Conservation (phyloP, 352 stramenopile genomes). For the Globisporangium spinosum region DNA sequence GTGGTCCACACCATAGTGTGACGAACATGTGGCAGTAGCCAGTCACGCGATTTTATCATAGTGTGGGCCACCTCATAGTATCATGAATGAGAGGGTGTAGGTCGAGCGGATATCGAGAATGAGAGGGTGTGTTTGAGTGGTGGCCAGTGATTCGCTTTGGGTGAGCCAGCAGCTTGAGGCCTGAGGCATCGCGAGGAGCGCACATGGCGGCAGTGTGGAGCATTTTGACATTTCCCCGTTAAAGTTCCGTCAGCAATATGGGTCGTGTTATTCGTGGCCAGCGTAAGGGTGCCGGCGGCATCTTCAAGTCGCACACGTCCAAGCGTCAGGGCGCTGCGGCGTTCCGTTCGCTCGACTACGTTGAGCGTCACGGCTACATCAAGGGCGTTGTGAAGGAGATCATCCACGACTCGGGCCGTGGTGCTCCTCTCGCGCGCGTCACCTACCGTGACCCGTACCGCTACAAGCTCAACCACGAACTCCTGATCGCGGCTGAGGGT, state of each 20-base stretch:
- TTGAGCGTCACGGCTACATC: conserved; percentile 96
- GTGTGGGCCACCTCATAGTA: neutral
- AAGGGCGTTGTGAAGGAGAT: conserved; percentile 99
- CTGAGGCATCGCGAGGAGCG: conserved; percentile 20
- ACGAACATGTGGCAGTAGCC: neutral
- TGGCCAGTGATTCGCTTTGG: conserved; percentile 17
- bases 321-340: conserved; percentile 68
- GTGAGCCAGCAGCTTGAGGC: neutral
- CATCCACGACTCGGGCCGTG: conserved; percentile 97
- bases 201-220: conserved; percentile 2
- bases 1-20: conserved; percentile 4
- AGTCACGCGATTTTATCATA: neutral
- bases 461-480: conserved; percentile 91
- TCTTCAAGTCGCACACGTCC: conserved; percentile 85
- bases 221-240: conserved; percentile 83
- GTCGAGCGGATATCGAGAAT: neutral
- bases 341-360: conserved; percentile 88
- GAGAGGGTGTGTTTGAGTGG: neutral
- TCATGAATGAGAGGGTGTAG: neutral
- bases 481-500: conserved; percentile 97
- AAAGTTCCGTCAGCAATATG: conserved; percentile 45
- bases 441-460: conserved; percentile 91
- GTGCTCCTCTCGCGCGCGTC: conserved; percentile 94
- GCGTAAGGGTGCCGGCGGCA: conserved; percentile 82
- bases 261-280: conserved; percentile 88